Conservation (phyloP, 495 filamentous ascomycete species). For the Parathielavia hyrcaniae region DNA sequence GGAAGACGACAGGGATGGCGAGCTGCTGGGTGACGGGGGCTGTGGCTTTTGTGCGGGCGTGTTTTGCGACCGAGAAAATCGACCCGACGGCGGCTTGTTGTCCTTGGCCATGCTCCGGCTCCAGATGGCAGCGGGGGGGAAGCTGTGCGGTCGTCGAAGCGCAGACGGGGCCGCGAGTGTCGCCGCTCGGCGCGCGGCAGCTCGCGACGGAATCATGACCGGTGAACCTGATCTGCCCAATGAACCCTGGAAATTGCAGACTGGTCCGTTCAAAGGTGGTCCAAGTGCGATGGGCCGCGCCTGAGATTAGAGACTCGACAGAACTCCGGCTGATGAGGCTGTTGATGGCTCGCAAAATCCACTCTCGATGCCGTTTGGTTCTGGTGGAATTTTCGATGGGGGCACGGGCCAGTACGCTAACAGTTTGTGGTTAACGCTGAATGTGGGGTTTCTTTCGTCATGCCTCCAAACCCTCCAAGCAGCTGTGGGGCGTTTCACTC, state of each 20-base stretch:
- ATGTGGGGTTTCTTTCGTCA: slow-evolving; percentile 17
- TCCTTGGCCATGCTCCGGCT: slow-evolving; percentile 39
- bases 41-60: slow-evolving; percentile 20
- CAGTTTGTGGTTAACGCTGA: background rate
- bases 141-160: slow-evolving; percentile 20
- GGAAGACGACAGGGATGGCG: slow-evolving; percentile 4
- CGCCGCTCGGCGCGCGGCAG: slow-evolving; percentile 32
- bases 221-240: background rate
- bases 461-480: background rate
- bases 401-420: slow-evolving; percentile 4
- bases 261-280: too few species aligned
- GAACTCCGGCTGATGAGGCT: background rate
- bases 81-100: slow-evolving; percentile 23
- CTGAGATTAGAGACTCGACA: background rate
- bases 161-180: slow-evolving; percentile 27
- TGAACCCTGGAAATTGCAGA: background rate
- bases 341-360: slow-evolving; percentile 3
- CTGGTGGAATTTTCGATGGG: background rate
- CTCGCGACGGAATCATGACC: slow-evolving; percentile 40
- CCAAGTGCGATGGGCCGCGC: background rate
- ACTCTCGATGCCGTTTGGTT: background rate
- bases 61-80: slow-evolving; percentile 23
- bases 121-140: slow-evolving; percentile 29
- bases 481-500: background rate
- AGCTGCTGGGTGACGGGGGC: slow-evolving; percentile 9